Percentiles rank a stretch among this genome's conserved stretches.
Conservation (phyloP, 768 basidiomycete genomes). For the Russula sp. region DNA sequence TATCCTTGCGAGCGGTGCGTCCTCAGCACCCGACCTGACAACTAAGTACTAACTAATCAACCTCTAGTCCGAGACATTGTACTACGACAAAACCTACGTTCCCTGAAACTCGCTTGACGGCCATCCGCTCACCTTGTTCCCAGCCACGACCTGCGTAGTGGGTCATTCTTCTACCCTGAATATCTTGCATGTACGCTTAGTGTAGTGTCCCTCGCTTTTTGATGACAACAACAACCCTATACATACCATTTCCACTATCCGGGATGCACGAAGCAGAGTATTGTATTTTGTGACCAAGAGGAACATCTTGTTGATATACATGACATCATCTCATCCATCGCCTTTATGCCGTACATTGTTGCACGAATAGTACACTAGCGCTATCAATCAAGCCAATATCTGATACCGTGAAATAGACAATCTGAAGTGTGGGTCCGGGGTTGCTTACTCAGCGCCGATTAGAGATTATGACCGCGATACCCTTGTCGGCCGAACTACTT, state of each 20-base stretch:
- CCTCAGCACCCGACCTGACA: not conserved
- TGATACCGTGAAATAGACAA: too few relatives aligned
- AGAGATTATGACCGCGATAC: not conserved
- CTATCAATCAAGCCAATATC: not conserved
- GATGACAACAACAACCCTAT: not conserved
- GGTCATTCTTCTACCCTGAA: not conserved
- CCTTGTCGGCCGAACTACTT: not conserved
- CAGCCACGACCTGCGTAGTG: not conserved
- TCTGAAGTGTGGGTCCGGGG: too few relatives aligned
- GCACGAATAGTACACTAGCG: not conserved
- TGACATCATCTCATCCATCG: slow-evolving; percentile 2
- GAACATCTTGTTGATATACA: not conserved
- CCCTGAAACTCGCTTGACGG: slow-evolving; percentile 14
- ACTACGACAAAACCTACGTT: slow-evolving; percentile 20
- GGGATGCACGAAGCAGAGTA: not conserved
- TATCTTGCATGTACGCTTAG: not conserved
- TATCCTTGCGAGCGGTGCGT: slow-evolving; percentile 68
- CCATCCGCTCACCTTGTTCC: not conserved
- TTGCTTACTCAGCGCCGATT: slow-evolving; percentile 11
- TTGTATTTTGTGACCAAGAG: not conserved
- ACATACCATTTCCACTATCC: not conserved
- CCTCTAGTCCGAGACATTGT: slow-evolving; percentile 21
- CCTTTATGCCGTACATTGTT: slow-evolving; percentile 1
- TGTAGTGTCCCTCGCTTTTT: not conserved
- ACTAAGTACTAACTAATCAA: slow-evolving; percentile 3